Evolutionary conservation across 2,329 filamentous ascomycete genomes (phyloP).

Genomic region (Lachnellula cervina): DNA sequence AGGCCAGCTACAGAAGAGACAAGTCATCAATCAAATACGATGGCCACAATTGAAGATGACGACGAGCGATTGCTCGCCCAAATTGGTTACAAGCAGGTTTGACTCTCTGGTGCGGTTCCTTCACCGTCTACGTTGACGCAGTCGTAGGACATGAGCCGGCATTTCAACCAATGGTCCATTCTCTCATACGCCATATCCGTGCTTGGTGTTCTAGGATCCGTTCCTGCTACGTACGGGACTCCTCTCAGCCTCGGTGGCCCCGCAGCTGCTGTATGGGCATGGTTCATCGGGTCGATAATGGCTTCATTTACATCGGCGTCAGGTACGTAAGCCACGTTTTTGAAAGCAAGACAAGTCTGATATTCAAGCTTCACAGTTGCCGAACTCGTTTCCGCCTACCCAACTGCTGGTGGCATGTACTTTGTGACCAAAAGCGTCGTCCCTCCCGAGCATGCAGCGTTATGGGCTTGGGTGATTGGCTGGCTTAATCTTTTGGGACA

Average conservation of each 20-base stretch:
- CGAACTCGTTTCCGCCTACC: conserved; percentile 61
- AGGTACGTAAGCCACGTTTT: conserved; percentile 31
- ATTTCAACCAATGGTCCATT: conserved; percentile 64
- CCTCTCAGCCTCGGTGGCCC: conserved; percentile 56
- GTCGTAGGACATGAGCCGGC: conserved; percentile 51
- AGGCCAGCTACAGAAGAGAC: not conserved
- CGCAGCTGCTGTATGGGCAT: conserved; percentile 61
- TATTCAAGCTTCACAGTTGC: conserved; percentile 42
- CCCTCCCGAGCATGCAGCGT: conserved; percentile 53
- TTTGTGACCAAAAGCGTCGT: conserved; percentile 64
- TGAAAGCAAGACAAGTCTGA: conserved; percentile 4
- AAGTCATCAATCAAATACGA: conserved; percentile 13
- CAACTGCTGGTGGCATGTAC: conserved; percentile 64
- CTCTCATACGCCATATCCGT: conserved; percentile 63
- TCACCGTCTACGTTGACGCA: not conserved
- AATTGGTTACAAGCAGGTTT: conserved; percentile 59
- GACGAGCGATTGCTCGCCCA: conserved; percentile 56
- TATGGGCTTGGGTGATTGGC: conserved; percentile 62
- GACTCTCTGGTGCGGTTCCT: conserved; percentile 9
- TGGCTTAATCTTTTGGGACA: conserved; percentile 64
- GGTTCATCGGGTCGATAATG: conserved; percentile 60
- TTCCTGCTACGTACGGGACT: conserved; percentile 57
- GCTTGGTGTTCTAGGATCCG: conserved; percentile 59
- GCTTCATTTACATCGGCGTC: conserved; percentile 60
- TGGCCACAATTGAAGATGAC: conserved; percentile 51